Base-by-base conservation (phyloP, 192 early-diverging fungal genomes). In the Gorgonomyces haynaldii region DNA sequence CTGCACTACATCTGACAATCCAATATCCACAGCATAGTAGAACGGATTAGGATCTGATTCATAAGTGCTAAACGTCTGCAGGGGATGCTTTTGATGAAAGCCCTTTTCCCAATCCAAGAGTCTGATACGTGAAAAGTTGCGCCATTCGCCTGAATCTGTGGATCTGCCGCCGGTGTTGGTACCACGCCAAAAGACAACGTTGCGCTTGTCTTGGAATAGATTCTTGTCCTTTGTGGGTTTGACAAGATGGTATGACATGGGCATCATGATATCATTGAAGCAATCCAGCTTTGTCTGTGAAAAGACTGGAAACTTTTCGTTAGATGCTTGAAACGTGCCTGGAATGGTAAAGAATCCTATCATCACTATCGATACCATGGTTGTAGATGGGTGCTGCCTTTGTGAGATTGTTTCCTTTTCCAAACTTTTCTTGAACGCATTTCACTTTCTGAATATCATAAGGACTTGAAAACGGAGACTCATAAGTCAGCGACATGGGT, bases 101-200 rank as follows among this genome's bases (percentile, higher is more conserved):
- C 15, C 10, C 15, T 34, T 34, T 9, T 9, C 32, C 32, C 32
- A 34, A 9, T 34, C 32, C 32, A 34, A 15, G 0, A 21, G 16
- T 50, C 35, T 7, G 0, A n/a, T 24, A 15, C 40, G 2, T 13
- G 10, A 15, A 15, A 10, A 47, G 36, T 1, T 31, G 27, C 2
- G 17, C 15, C 24, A 12, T 12, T 17, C 16, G 16, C 13, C n/a
- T 34, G 9, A 47, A 20, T 27, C 25, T n/a, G 17, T 34, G n/a
- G 8, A 50, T 37, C 25, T 16, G 9, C 48, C 8, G 37, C 7
- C 48, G 20, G 54, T 58, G 15, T 37, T 58, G 0, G 36, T 36
- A n/a, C 43, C 54, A 5, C 43, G 19, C 54, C 54, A 58, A 34
- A 55, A 54, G 15, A 56, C 17, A 6, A 30, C 39, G 1, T 7